Evolutionary conservation across 306 rosid species (phyloP).

Genomic region (Cyclanthera cordifolia): DNA sequence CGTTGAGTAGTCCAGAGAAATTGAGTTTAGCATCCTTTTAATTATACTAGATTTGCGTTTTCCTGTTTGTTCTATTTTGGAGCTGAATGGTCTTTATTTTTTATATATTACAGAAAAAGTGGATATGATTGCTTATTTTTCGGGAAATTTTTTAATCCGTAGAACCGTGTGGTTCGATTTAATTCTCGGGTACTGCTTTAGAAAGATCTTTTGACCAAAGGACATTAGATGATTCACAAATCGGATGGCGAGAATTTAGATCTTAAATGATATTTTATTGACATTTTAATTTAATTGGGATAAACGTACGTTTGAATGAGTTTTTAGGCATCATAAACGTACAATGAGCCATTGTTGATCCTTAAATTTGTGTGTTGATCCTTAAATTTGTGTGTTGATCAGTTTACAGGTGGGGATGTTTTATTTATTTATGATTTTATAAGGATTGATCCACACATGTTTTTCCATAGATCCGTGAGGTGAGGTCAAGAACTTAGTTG

Average conservation of each 20-base stretch:
- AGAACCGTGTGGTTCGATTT: background rate
- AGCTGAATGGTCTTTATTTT: background rate
- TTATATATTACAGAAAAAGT: background rate
- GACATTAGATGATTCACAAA: background rate
- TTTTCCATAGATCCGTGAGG: background rate
- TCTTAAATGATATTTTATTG: background rate
- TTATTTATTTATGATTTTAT: background rate
- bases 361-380: background rate
- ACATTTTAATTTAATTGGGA: background rate
- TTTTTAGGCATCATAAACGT: background rate
- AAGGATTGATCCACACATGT: background rate
- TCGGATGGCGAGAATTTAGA: background rate
- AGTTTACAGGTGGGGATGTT: background rate
- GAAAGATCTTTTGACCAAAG: background rate
- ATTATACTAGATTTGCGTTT: background rate
- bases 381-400: background rate
- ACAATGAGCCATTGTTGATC: background rate
- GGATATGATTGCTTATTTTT: background rate
- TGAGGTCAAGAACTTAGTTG: background rate
- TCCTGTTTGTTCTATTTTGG: background rate
- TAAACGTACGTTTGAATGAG: background rate
- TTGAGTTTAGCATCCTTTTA: conserved; percentile 10
- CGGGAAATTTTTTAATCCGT: background rate
- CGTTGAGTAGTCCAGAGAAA: background rate
- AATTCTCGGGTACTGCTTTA: background rate